Evolutionary conservation across 2,329 filamentous ascomycete species (phyloP).

Genomic region (Juglanconis oblonga): DNA sequence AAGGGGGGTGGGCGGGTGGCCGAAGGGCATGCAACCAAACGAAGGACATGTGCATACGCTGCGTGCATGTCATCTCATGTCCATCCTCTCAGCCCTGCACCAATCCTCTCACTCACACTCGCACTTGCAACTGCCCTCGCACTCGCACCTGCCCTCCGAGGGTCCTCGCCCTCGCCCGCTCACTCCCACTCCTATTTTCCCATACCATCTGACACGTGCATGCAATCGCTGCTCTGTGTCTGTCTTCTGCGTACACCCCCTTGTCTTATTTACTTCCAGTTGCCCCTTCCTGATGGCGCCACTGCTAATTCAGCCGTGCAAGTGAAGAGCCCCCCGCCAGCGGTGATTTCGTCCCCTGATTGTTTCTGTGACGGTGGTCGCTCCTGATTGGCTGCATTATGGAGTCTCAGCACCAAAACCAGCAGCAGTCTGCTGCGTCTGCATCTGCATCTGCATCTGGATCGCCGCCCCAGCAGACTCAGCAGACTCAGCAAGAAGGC

Average conservation of each 20-base stretch:
- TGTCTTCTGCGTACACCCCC: background rate
- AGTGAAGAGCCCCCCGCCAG: background rate
- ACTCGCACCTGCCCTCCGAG: background rate
- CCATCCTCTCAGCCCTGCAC: background rate
- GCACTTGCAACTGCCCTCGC: background rate
- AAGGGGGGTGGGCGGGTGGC: constrained; percentile 7
- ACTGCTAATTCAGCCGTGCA: background rate
- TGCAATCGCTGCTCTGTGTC: background rate
- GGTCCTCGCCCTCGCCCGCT: no score
- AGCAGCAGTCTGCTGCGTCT: background rate
- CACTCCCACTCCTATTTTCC: no score
- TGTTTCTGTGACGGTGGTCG: constrained; percentile 1
- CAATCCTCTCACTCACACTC: background rate
- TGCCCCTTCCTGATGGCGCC: background rate
- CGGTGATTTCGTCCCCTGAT: constrained; percentile 1
- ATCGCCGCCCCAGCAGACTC: background rate
- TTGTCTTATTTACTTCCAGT: background rate
- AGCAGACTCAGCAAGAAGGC: no score
- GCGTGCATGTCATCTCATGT: background rate
- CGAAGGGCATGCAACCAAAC: background rate
- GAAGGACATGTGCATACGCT: background rate
- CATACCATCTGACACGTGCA: background rate
- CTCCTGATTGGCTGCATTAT: constrained; percentile 19
- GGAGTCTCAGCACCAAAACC: constrained; percentile 16
- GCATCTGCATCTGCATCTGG: background rate